These are phyloP conservation scores for Ustulina deusta DNA, from an alignment of 2,329 filamentous ascomycete species.

Conservation along the genomic window DNA sequence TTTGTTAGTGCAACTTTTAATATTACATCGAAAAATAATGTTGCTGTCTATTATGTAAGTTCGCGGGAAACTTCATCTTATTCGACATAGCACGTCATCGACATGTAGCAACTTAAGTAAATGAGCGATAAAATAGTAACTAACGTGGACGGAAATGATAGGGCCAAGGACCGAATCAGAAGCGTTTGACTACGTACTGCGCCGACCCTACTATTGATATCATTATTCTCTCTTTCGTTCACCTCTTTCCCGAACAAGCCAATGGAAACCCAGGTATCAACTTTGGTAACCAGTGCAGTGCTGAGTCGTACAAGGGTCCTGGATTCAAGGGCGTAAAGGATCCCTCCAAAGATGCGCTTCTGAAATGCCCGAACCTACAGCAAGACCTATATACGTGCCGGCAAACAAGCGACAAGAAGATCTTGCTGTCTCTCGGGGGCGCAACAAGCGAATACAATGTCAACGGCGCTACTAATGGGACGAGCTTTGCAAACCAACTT, in stretches of 20 bases:
- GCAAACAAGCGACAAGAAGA: slow-evolving; percentile 53
- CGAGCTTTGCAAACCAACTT: slow-evolving; percentile 52
- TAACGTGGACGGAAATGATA: slow-evolving; percentile 39
- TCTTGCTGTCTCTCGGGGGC: slow-evolving; percentile 58
- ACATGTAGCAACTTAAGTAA: not conserved
- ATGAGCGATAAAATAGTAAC: not conserved
- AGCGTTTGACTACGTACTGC: slow-evolving; percentile 54
- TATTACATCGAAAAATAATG: slow-evolving; percentile 53
- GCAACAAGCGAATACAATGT: slow-evolving; percentile 53
- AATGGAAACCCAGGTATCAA: slow-evolving; percentile 57
- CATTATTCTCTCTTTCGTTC: slow-evolving; percentile 58
- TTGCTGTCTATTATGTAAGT: slow-evolving; percentile 58
- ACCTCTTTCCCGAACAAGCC: slow-evolving; percentile 57
- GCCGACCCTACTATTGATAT: slow-evolving; percentile 56
- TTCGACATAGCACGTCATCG: not conserved
- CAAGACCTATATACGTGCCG: slow-evolving; percentile 56
- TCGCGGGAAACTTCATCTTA: slow-evolving; percentile 1
- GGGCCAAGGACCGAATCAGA: slow-evolving; percentile 57
- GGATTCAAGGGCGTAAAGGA: slow-evolving; percentile 51
- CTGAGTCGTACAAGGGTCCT: slow-evolving; percentile 49
- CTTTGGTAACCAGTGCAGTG: slow-evolving; percentile 58
- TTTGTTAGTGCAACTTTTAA: slow-evolving; percentile 48
- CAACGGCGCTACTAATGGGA: slow-evolving; percentile 53
- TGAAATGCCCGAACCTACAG: slow-evolving; percentile 53
- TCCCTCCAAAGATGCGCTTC: slow-evolving; percentile 50